A percentile compares a stretch with the other conserved stretches of the same genome.
These are phyloP conservation scores for Verbena officinalis DNA, from an alignment of 257 asterid species.

Conservation along the genomic window DNA sequence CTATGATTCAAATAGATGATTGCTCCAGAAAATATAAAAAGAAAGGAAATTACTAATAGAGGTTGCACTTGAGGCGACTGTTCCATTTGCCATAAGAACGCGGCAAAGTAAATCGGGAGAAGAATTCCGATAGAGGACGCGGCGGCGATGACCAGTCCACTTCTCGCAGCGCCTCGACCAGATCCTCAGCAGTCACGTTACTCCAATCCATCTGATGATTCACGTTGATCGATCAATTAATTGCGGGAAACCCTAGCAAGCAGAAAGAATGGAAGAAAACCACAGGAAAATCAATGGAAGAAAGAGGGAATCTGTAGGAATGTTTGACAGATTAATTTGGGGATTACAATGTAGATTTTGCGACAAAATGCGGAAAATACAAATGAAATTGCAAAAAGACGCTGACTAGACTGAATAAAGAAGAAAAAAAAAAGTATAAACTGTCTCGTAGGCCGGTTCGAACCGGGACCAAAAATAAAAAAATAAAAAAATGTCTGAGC, in stretches of 20 bases:
- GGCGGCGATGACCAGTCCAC: slow-evolving; percentile 98
- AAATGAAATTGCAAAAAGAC: not conserved
- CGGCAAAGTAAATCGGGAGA: slow-evolving; percentile 86
- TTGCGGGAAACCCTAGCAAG: slow-evolving; percentile 38
- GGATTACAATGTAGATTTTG: not conserved
- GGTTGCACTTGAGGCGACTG: slow-evolving; percentile 98
- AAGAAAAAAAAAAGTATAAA: no score
- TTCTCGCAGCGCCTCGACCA: slow-evolving; percentile 87
- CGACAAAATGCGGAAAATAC: not conserved
- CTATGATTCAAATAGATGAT: not conserved
- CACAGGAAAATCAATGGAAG: slow-evolving; percentile 6
- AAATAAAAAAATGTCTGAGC: slow-evolving; percentile 81
- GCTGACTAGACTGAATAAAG: no score
- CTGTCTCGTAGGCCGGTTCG: no score
- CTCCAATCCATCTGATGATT: slow-evolving; percentile 77
- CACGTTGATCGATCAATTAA: slow-evolving; percentile 35
- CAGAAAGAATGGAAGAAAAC: not conserved
- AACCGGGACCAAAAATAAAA: no score
- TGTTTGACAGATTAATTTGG: slow-evolving; percentile 15
- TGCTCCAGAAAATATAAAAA: not conserved
- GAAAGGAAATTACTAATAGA: slow-evolving; percentile 65
- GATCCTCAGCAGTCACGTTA: slow-evolving; percentile 88
- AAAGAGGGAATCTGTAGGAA: slow-evolving; percentile 9
- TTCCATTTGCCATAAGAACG: slow-evolving; percentile 84
- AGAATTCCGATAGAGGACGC: slow-evolving; percentile 81